These are phyloP conservation scores for Ogataea ramenticola DNA, from an alignment of 805 yeast species.

Conservation along the genomic window DNA sequence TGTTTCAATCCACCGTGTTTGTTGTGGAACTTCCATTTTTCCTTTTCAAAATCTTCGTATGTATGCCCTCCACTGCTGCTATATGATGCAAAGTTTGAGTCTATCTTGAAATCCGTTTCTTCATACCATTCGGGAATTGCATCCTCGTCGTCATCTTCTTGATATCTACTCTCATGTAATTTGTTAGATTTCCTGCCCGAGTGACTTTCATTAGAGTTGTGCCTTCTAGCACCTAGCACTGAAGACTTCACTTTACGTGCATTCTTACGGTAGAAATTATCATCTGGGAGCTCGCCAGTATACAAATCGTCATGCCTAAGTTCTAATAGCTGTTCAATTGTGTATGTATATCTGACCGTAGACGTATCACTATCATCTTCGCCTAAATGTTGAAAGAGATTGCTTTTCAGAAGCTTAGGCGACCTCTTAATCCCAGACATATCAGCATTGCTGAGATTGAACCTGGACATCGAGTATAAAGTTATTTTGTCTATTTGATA, in stretches of 20 bases:
- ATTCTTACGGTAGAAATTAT: not conserved
- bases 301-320: conserved; percentile 1
- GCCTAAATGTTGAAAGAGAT: not conserved
- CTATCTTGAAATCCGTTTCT: conserved; percentile 25
- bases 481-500: no score
- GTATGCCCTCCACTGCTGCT: conserved; percentile 17
- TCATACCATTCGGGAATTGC: conserved; percentile 24
- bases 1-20: conserved; percentile 9
- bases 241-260: no score
- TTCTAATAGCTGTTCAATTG: conserved; percentile 11
- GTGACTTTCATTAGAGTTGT: not conserved
- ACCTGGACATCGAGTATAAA: not conserved
- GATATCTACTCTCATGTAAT: not conserved
- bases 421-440: not conserved
- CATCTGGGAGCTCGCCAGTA: not conserved
- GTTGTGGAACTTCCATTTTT: conserved; percentile 16
- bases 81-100: conserved; percentile 20
- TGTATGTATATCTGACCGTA: conserved; percentile 4
- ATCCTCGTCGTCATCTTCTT: conserved; percentile 8
- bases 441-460: not conserved
- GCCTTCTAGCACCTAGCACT: no score
- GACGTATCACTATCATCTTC: not conserved
- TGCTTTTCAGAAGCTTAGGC: not conserved
- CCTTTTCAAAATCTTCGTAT: conserved; percentile 23
- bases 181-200: not conserved